Conservation (phyloP, 2,329 filamentous ascomycete genomes). For the Colletotrichum navitas region DNA sequence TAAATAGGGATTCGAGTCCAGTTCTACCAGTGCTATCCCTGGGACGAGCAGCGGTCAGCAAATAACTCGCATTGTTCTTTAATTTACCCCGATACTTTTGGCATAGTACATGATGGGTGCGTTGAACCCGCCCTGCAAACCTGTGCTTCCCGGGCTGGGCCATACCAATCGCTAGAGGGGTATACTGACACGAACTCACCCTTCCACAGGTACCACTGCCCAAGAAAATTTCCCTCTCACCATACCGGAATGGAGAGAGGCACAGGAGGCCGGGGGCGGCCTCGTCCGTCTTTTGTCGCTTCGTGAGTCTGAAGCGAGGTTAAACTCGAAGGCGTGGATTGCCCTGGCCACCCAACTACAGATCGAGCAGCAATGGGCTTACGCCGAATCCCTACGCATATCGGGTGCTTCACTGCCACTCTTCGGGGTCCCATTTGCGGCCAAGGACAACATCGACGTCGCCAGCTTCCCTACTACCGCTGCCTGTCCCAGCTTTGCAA, state of each 20-base stretch:
- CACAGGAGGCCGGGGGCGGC: conserved; percentile 46
- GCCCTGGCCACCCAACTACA: conserved; percentile 48
- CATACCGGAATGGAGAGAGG: conserved; percentile 45
- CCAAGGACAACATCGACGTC: conserved; percentile 70
- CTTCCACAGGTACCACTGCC: conserved; percentile 26
- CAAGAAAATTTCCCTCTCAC: conserved; percentile 41
- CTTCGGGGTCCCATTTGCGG: conserved; percentile 68
- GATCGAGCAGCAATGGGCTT: conserved; percentile 46
- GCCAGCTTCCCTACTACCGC: conserved; percentile 64
- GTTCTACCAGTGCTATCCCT: background rate
- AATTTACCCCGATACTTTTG: background rate
- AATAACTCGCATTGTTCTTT: background rate
- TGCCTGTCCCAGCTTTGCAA: conserved; percentile 63
- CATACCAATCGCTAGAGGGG: conserved; percentile 8
- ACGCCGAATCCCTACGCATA: conserved; percentile 59
- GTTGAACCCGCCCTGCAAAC: conserved; percentile 5
- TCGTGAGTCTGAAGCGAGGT: conserved; percentile 44
- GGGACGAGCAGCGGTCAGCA: background rate
- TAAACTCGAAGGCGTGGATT: conserved; percentile 49
- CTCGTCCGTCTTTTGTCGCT: conserved; percentile 47
- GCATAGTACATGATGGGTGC: conserved; percentile 32
- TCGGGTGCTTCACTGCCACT: conserved; percentile 59
- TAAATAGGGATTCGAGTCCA: background rate
- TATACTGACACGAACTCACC: conserved; percentile 25
- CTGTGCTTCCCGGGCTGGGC: conserved; percentile 4